Conservation (phyloP, 495 filamentous ascomycete species). For the Lophiostoma macrostomum region DNA sequence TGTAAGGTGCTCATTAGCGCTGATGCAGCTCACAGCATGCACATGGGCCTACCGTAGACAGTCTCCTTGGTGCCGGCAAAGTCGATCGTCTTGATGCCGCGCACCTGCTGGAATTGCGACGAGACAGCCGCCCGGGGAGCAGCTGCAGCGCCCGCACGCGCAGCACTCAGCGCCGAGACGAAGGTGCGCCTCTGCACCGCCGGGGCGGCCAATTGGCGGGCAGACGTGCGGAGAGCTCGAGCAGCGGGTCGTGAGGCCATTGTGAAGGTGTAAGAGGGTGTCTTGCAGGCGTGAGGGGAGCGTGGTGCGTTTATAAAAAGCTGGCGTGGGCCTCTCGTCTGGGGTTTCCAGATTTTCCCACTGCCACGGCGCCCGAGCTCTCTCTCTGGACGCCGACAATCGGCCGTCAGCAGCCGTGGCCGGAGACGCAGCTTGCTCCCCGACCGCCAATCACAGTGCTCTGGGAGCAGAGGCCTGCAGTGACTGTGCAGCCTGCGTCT, state of each 20-base stretch:
- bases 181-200: constrained; percentile 68
- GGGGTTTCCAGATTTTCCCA: constrained; percentile 9
- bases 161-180: constrained; percentile 61
- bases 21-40: background rate
- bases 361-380: background rate
- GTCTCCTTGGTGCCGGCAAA: constrained; percentile 90
- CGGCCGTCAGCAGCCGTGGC: background rate
- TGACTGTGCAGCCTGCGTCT: too few species aligned
- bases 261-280: constrained; percentile 34
- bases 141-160: constrained; percentile 42
- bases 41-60: constrained; percentile 69
- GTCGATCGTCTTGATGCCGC: constrained; percentile 85
- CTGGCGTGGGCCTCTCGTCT: constrained; percentile 1
- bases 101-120: constrained; percentile 58
- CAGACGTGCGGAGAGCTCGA: constrained; percentile 72
- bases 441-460: too few species aligned
- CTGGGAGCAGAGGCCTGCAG: too few species aligned
- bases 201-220: constrained; percentile 59
- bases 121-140: constrained; percentile 53
- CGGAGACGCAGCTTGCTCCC: background rate
- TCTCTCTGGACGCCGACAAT: constrained; percentile 1
- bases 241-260: constrained; percentile 87
- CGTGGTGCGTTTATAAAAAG: constrained; percentile 8
- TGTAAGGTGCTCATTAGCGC: constrained; percentile 40
- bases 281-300: constrained; percentile 10